Percentiles rank a stretch among this genome's conserved stretches.
Evolutionary conservation across 345 rosid species (phyloP).

Genomic region (Citrus mangshanensis): DNA sequence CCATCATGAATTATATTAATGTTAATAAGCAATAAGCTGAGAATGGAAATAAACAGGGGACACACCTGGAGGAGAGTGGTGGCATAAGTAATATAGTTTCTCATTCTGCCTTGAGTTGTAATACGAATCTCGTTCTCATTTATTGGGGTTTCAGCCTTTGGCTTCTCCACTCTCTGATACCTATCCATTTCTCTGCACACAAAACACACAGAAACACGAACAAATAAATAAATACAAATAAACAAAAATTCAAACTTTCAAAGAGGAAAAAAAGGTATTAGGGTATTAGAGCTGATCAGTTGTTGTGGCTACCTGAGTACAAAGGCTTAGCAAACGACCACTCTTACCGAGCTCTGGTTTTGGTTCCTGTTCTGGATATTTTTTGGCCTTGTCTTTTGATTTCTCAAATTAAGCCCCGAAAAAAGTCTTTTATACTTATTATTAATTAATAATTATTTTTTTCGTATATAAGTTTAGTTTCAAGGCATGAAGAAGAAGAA

Average conservation of each 20-base stretch:
- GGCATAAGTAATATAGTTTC: constrained; percentile 70
- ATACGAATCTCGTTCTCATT: constrained; percentile 58
- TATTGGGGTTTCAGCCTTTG: constrained; percentile 57
- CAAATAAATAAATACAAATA: neutral
- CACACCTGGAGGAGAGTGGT: constrained; percentile 69
- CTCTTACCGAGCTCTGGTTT: no score
- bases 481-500: neutral
- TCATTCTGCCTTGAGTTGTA: constrained; percentile 57
- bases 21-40: no score
- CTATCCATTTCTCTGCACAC: constrained; percentile 50
- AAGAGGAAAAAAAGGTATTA: neutral
- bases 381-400: constrained; percentile 5
- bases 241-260: neutral
- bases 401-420: constrained; percentile 3
- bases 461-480: no score
- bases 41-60: neutral
- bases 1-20: no score
- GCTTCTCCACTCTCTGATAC: constrained; percentile 76
- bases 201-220: neutral
- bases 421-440: neutral
- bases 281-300: neutral
- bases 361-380: no score
- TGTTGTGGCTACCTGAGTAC: neutral
- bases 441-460: no score
- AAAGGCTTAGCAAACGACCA: no score